Evolutionary conservation across 208 protist species (phyloP), one percentile per base, ranked within the genome.

Genomic region (Lotmaria passim): DNA sequence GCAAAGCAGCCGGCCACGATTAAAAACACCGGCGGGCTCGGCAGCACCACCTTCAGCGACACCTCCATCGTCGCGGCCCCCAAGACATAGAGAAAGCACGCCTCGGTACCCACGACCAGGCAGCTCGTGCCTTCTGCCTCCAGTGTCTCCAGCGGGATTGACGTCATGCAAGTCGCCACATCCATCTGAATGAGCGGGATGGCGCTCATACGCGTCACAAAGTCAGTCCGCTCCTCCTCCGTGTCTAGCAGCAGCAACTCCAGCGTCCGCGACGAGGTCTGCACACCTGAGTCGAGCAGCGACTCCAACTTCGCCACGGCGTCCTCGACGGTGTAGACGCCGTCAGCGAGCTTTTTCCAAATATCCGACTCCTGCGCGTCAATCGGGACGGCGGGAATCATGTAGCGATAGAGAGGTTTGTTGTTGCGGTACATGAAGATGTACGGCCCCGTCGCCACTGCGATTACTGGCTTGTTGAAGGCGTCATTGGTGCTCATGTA

Each of bases 71-170:
- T 64, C 17, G 56, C 61, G 31, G 73, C 80, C 57, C 93, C 84
- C 28, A 98, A 75, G 24, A 99, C 72, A 63, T 97, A 92, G 7
- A 98, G 52, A 58, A 87, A 75, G 11, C 81, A 69, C 17, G 66
- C 61, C 78, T 99, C 97, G 2, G 93, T 98, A 60, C 97, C 97
- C n/a, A 98, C 61, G 10, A 98, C 83, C 4, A 98, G 83, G 51
- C 74, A 86, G 30, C 94, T 80, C 10, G 75, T 46, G 17, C 66
- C 74, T 6, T 72, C 76, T 3, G 84, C 78, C 7, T 97, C 96
- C 26, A 90, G 82, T 7, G 61, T 46, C 36, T 87, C 76, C 19
- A 87, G 71, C 14, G 79, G 84, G 26, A 99, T 52, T 10, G 85
- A 85, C 46, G 75, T 69, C 87, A 99, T 85, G 75, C 95, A 98